A percentile compares a stretch with the other conserved stretches of the same genome.
These are phyloP conservation scores for Wickerhamiella sorbophila DNA, from an alignment of 805 yeast species.

Conservation along the genomic window DNA sequence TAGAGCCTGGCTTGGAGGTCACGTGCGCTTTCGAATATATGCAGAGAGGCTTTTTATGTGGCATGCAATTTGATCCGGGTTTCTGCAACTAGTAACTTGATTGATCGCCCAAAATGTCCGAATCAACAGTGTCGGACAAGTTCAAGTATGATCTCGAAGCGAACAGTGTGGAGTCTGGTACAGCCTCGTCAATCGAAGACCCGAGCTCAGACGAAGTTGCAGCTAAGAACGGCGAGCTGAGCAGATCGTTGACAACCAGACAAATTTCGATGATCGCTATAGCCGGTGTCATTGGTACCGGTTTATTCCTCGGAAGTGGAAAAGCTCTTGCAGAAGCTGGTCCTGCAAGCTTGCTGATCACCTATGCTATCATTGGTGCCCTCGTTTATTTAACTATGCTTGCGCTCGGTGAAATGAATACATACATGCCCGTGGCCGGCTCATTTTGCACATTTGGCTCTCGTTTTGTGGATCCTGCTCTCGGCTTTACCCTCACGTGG, in stretches of 20 bases:
- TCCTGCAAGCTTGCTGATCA: conserved; percentile 38
- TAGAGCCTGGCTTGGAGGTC: no score
- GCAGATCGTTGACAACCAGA: conserved; percentile 20
- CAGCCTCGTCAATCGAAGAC: not conserved
- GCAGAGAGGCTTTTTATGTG: not conserved
- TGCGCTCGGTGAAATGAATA: conserved; percentile 42
- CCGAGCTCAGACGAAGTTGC: not conserved
- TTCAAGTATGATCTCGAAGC: not conserved
- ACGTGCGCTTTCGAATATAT: not conserved
- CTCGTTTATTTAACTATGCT: conserved; percentile 41
- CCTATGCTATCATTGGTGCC: conserved; percentile 36
- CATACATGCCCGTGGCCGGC: conserved; percentile 40
- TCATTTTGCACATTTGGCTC: conserved; percentile 37
- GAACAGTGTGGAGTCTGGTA: not conserved
- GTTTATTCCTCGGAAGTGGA: conserved; percentile 38
- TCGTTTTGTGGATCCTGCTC: conserved; percentile 35
- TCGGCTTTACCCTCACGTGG: conserved; percentile 38
- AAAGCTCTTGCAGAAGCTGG: conserved; percentile 37
- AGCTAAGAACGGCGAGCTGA: conserved; percentile 6
- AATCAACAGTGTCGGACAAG: not conserved
- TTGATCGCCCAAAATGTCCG: not conserved
- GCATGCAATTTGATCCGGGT: not conserved
- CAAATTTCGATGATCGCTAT: conserved; percentile 61
- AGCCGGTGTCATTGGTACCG: conserved; percentile 70
- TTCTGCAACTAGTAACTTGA: no score